Evolutionary conservation across 352 stramenopile species (phyloP).

Genomic region (Heterotrichella gracilis): DNA sequence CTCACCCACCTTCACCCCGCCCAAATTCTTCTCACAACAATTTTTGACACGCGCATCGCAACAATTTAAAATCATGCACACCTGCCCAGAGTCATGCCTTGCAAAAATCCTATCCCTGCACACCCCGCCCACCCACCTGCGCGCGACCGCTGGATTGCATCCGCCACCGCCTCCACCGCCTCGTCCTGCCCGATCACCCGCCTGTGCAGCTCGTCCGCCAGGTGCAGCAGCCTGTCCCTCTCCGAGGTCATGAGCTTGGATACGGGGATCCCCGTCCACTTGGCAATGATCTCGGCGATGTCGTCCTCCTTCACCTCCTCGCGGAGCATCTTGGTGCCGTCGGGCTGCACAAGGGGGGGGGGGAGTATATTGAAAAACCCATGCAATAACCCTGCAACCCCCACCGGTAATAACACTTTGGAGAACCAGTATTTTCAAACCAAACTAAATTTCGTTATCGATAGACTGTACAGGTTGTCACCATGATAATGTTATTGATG

Average conservation of each 20-base stretch:
- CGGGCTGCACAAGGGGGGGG: no score
- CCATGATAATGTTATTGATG: neutral
- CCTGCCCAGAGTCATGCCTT: no score
- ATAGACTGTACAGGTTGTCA: neutral
- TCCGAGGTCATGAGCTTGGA: conserved; percentile 36
- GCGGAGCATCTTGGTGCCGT: conserved; percentile 21
- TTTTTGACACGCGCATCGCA: no score
- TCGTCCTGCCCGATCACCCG: conserved; percentile 64
- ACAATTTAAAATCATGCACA: no score
- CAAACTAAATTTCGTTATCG: neutral
- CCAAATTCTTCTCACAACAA: no score
- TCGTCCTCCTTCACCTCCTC: conserved; percentile 46
- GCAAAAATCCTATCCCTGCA: no score
- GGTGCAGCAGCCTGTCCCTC: conserved; percentile 37
- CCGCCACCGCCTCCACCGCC: conserved; percentile 48
- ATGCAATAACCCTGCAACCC: no score
- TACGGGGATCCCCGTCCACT: conserved; percentile 52
- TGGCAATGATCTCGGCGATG: conserved; percentile 47
- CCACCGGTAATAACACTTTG: neutral
- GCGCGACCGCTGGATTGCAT: conserved; percentile 55
- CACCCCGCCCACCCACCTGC: no score
- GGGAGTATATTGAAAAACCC: no score
- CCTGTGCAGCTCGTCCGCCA: conserved; percentile 41
- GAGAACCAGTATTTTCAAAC: neutral
- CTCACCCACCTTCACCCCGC: no score